Evolutionary conservation across 2,329 filamentous ascomycete genomes (phyloP).

Genomic region (Dactylella cylindrospora): DNA sequence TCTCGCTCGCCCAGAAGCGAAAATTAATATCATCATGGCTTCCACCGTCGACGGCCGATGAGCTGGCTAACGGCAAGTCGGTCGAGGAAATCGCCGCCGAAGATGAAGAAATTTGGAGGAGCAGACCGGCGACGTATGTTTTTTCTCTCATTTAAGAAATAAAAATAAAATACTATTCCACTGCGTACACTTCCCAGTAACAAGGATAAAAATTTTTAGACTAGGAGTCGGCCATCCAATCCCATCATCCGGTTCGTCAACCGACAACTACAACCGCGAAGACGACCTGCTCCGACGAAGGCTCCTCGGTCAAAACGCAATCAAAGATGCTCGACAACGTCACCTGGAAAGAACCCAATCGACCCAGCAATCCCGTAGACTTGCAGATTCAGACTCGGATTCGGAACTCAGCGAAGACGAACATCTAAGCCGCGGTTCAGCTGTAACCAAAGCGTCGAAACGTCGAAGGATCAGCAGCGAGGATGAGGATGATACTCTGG

Average conservation of each 20-base stretch:
- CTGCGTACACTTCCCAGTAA: background rate
- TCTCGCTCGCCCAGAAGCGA: conserved; percentile 59
- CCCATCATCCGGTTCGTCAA: conserved; percentile 53
- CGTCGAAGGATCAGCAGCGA: background rate
- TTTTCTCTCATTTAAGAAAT: conserved; percentile 5
- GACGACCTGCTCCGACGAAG: conserved; percentile 56
- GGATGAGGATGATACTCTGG: conserved; percentile 28
- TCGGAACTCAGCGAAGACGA: conserved; percentile 10
- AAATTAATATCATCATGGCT: conserved; percentile 62
- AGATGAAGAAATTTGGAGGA: conserved; percentile 60
- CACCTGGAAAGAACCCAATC: conserved; percentile 28
- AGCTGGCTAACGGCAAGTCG: conserved; percentile 51
- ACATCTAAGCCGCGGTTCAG: conserved; percentile 3
- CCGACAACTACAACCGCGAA: conserved; percentile 52
- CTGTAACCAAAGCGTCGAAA: conserved; percentile 11
- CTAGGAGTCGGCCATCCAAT: conserved; percentile 57
- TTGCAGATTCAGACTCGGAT: background rate
- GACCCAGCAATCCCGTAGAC: background rate
- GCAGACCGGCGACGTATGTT: conserved; percentile 59
- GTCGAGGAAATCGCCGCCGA: conserved; percentile 56
- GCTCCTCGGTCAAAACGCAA: conserved; percentile 51
- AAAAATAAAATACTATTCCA: conserved; percentile 13
- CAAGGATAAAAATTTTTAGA: conserved; percentile 50
- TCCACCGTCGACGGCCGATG: conserved; percentile 53
- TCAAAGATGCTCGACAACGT: conserved; percentile 31